These are phyloP conservation scores for Xylaria hypoxylon DNA, from an alignment of 2,329 filamentous ascomycete genomes.

Conservation along the genomic window DNA sequence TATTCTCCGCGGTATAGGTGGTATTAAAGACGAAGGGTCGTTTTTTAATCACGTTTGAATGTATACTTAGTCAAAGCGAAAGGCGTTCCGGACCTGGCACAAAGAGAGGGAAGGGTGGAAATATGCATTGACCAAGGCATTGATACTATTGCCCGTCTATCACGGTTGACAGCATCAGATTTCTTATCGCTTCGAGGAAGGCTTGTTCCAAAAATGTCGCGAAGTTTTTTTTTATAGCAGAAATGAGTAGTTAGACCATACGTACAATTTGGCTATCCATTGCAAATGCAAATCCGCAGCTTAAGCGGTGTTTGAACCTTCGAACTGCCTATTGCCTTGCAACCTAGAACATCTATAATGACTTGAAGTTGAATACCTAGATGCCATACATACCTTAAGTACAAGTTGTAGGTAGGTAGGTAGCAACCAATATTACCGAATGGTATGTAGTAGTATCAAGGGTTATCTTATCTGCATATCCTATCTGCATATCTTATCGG, in stretches of 20 bases:
- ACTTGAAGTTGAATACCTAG: no score
- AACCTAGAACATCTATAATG: no score
- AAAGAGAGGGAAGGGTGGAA: conserved; percentile 26
- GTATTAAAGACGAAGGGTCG: conserved; percentile 29
- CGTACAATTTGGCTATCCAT: neutral
- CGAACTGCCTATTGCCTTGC: no score
- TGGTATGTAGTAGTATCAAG: no score
- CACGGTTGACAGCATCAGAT: conserved; percentile 11
- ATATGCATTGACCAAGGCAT: conserved; percentile 20
- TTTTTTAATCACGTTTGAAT: conserved; percentile 33
- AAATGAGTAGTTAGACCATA: neutral
- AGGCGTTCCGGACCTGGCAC: conserved; percentile 41
- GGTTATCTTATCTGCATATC: conserved; percentile 1
- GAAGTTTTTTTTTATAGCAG: neutral
- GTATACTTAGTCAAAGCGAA: conserved; percentile 38
- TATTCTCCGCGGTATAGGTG: conserved; percentile 27
- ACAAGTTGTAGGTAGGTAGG: no score
- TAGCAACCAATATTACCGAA: no score
- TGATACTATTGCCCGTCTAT: conserved; percentile 10
- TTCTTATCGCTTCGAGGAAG: neutral
- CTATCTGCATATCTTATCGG: conserved; percentile 29
- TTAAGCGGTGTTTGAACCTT: no score
- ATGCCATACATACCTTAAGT: no score
- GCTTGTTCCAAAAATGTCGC: conserved; percentile 1
- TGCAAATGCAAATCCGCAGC: no score